Evolutionary conservation across 495 filamentous ascomycete species (phyloP), one percentile per base, ranked within the genome.

Genomic region (Diplogelasinospora grovesii): DNA sequence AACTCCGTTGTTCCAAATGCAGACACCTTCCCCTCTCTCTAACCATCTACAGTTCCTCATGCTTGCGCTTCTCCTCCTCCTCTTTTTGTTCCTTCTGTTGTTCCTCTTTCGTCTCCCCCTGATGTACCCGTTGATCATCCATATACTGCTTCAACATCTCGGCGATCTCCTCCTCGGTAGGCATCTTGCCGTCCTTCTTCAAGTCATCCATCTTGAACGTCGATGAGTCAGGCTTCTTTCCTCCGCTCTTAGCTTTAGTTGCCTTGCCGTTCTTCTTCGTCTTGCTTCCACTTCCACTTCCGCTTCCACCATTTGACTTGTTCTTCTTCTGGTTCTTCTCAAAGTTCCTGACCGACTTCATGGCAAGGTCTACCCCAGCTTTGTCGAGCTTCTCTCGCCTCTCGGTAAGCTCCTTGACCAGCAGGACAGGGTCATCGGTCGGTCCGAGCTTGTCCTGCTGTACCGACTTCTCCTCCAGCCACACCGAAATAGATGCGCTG

Each of bases 341-440:
- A 45, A 71, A 71, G 41, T 77, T 70, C 33, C 70, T 74, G 49
- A 89, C 79, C 52, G 79, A 81, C 71, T 78, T 82, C 71, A 82
- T 73, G 31, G 84, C 67, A 30, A 89, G 69, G 36, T 85, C 79
- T 53, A 84, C 70, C 29, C 84, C 77, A 4, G 74, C 73, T 36
- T 77, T 71, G 53, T 79, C 75, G 18, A 89, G 63, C 60, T 77
- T 68, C 50, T 78, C 71, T 6, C 76, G 65, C 53, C 75, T 76
- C 9, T 74, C 57, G 46, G 60, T 34, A 16, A 95, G 59, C 13
- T 90, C 88, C 51, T 78, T 77, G 34, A 78, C 60, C 15, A 77
- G 65, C 3, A 94, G 61, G 5, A 78, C 78, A 0, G 87, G 83
- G 41, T 92, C 81, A 22, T 85, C 82, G 5, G 78, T 78, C 15